phyloP scores from a whole-genome alignment of 352 stramenopile species.

The Globisporangium uncinulatum region DNA sequence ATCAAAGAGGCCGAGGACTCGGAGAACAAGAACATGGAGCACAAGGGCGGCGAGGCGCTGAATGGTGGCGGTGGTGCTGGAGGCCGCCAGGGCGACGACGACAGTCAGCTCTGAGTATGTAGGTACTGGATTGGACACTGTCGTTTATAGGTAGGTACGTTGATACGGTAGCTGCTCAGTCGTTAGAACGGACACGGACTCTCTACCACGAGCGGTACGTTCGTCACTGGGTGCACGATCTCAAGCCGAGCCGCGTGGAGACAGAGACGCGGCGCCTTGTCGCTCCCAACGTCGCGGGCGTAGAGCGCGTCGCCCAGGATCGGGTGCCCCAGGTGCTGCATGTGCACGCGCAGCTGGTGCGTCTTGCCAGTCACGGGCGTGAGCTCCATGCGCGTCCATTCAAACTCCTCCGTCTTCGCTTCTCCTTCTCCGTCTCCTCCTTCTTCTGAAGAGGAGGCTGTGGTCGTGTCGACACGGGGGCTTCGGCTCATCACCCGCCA shows the following conservation, averaged over 20 bases:
- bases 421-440: neutral
- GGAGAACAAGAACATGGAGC: constrained; percentile 87
- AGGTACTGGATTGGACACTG: too few relatives aligned
- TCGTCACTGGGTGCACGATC: constrained; percentile 41
- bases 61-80: too few relatives aligned
- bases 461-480: too few relatives aligned
- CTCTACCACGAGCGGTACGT: constrained; percentile 26
- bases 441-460: too few relatives aligned
- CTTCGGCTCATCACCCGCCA: constrained; percentile 12
- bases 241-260: constrained; percentile 39
- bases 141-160: too few relatives aligned
- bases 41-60: constrained; percentile 51
- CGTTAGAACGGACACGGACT: constrained; percentile 20
- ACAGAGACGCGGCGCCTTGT: constrained; percentile 34
- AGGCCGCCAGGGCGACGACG: constrained; percentile 20
- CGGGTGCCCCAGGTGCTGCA: constrained; percentile 86
- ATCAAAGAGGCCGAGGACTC: constrained; percentile 95
- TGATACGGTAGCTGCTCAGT: too few relatives aligned
- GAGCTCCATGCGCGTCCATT: constrained; percentile 52
- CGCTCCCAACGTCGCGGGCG: constrained; percentile 31
- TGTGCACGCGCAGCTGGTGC: constrained; percentile 95
- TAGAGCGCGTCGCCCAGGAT: constrained; percentile 93
- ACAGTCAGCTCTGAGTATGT: constrained; percentile 15
- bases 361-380: constrained; percentile 80
- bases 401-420: neutral